Evolutionary conservation across 2,329 filamentous ascomycete species (phyloP), one percentile per base, ranked within the genome.

Genomic region (Alternaria gansuensis): DNA sequence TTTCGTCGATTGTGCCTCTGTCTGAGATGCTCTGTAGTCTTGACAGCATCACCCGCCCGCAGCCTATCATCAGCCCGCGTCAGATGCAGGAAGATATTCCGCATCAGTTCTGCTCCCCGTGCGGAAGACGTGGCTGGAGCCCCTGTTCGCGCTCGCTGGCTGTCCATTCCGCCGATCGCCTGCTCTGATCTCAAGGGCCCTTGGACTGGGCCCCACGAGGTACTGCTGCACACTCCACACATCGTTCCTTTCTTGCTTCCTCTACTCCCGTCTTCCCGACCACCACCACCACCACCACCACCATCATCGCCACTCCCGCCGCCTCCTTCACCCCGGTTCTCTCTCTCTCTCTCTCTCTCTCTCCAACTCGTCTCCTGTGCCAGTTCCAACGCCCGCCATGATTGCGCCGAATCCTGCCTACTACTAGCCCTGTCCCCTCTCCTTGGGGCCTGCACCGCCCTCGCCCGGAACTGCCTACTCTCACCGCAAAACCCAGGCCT

Each of bases 331-430:
- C 29, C 9, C 11, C 36, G n/a, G 28, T 26, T 13, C 17, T 37
- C 28, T 17, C 17, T 17, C 17, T 17, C 17, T 17, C 17, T 17
- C 17, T 17, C 26, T 34, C 24, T 37, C 26, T 34, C 40, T 40
- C 49, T 29, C 50, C 39, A 34, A 31, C 26, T 13, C 48, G 26
- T 36, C 21, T 28, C n/a, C 52, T 33, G 52, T 43, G 29, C 51
- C 59, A 60, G 62, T 59, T 63, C 59, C 21, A 36, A 48, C 43
- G 44, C 61, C 65, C 54, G 62, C 57, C 57, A 69, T 72, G 65
- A 61, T 51, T 57, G 59, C 66, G 62, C 64, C 65, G 54, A 64
- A 54, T 54, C 56, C 54, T 51, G 33, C 57, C 48, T 63, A 46
- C 59, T 70, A 41, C 58, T 70, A 69, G 63, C 52, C 60, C 49